These are phyloP conservation scores for Amoebophrya sp. DNA, from an alignment of 169 alveolate species.

Conservation along the genomic window DNA sequence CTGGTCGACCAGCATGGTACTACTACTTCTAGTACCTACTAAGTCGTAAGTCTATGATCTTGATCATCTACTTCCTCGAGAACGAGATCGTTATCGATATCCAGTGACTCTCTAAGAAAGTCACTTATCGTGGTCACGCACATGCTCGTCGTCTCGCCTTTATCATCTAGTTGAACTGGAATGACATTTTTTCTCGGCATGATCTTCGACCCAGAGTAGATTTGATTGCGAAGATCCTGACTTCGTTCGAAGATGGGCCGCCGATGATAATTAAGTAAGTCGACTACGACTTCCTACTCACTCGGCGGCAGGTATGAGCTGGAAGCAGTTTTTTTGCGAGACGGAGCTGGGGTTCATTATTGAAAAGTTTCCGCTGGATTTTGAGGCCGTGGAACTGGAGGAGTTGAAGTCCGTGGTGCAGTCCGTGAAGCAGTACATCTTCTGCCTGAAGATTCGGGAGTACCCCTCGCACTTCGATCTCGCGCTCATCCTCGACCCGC, in stretches of 20 bases:
- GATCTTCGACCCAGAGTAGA: not conserved
- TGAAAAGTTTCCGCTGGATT: not conserved
- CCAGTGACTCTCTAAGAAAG: no score
- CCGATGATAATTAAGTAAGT: not conserved
- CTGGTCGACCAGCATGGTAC: not conserved
- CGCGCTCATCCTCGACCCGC: not conserved
- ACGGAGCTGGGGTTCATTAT: not conserved
- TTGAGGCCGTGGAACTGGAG: not conserved
- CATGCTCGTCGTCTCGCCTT: no score
- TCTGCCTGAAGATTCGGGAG: not conserved
- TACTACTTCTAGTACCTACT: no score
- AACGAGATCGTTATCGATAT: no score
- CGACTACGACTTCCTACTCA: not conserved
- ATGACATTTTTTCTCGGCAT: no score
- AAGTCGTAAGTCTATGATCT: no score
- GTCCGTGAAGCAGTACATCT: not conserved
- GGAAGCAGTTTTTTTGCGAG: not conserved
- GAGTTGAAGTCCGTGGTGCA: not conserved
- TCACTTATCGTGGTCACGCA: not conserved
- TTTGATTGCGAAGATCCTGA: not conserved
- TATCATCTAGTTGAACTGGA: no score
- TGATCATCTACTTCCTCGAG: no score
- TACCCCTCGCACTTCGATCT: not conserved
- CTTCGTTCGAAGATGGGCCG: not conserved
- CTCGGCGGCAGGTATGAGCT: not conserved